phyloP scores from a whole-genome alignment of 768 basidiomycete genomes.

The Cystobasidium ongulense region DNA sequence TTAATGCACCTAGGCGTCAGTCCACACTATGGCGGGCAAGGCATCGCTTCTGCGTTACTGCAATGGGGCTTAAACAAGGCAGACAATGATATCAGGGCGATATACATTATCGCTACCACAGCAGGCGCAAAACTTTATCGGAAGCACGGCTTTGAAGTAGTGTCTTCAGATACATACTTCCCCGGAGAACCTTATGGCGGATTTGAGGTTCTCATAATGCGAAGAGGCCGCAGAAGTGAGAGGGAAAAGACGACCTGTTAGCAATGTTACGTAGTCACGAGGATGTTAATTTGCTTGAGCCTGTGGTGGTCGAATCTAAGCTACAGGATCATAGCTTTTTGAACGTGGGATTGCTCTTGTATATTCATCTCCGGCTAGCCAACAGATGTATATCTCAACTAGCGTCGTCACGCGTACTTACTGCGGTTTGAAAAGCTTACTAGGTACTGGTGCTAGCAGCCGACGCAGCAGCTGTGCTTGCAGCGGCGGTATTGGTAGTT shows the following conservation, averaged over 20 bases:
- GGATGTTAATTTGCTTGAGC: too few species aligned
- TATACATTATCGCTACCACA: not conserved
- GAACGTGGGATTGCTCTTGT: too few species aligned
- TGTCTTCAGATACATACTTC: not conserved
- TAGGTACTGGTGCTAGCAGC: not conserved
- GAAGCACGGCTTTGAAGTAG: not conserved
- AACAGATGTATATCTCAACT: too few species aligned
- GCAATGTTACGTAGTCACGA: too few species aligned
- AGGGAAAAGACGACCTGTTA: not conserved
- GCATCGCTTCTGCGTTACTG: not conserved
- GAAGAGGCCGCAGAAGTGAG: not conserved
- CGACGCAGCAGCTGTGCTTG: not conserved
- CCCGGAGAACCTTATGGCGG: not conserved
- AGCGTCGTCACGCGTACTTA: too few species aligned
- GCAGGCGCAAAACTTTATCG: not conserved
- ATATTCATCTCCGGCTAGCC: too few species aligned
- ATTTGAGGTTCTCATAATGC: not conserved
- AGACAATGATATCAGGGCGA: not conserved
- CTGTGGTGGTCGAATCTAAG: too few species aligned
- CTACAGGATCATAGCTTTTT: too few species aligned
- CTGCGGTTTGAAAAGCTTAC: not conserved
- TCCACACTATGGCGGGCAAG: not conserved
- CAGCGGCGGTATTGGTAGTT: not conserved
- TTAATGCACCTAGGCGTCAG: not conserved
- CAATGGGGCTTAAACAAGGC: not conserved